Evolutionary conservation across 176 grass and related monocot species (phyloP).

Genomic region (Poa annua): DNA sequence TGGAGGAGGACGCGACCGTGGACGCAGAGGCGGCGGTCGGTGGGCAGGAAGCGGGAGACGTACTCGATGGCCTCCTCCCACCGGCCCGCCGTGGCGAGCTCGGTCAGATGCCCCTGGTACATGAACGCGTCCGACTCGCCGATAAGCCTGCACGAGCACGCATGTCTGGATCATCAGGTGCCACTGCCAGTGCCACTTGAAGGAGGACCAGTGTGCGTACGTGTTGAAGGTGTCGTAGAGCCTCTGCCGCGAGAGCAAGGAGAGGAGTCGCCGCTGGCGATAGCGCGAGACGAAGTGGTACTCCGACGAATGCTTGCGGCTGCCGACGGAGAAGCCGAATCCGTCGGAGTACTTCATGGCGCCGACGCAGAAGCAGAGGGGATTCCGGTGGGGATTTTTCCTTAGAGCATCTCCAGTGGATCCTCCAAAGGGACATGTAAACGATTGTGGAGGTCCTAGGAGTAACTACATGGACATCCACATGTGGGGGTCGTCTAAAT

Average conservation of each 20-base stretch:
- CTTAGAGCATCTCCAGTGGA: no score
- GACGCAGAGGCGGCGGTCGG: background rate
- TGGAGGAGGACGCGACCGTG: slow-evolving; percentile 13
- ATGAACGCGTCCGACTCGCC: background rate
- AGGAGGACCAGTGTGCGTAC: background rate
- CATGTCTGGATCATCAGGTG: background rate
- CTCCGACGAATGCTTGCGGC: background rate
- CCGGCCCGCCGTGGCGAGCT: background rate
- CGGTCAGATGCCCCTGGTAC: background rate
- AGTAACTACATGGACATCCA: no score
- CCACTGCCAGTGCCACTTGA: background rate
- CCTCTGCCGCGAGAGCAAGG: background rate
- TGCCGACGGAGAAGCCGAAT: slow-evolving; percentile 1
- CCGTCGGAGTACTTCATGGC: background rate
- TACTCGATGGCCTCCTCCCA: background rate
- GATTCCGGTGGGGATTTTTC: background rate
- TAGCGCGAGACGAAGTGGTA: background rate
- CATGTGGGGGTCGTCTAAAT: no score
- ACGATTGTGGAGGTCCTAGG: no score
- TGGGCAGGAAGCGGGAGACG: background rate
- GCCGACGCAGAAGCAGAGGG: background rate
- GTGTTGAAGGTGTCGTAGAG: background rate
- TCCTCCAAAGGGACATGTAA: no score
- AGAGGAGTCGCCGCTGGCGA: background rate
- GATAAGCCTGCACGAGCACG: background rate